phyloP scores from a whole-genome alignment of 192 early-diverging fungal species.

The Entomortierella chlamydospora region DNA sequence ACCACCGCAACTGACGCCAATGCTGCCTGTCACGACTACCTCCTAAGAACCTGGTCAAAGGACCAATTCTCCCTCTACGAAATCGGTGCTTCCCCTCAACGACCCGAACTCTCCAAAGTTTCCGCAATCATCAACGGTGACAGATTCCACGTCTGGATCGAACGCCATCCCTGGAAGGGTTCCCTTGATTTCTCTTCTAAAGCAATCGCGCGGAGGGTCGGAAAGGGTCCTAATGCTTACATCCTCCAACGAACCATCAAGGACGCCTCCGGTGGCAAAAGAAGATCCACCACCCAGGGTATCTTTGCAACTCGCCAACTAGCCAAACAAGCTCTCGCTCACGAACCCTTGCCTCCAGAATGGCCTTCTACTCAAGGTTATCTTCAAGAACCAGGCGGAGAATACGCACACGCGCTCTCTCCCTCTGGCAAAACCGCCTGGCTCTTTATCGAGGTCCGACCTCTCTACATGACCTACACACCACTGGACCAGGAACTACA shows the following conservation, averaged over 20 bases:
- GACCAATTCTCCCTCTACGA: conserved; percentile 46
- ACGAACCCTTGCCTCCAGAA: conserved; percentile 35
- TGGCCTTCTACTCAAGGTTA: conserved; percentile 49
- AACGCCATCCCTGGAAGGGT: conserved; percentile 45
- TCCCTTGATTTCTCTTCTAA: conserved; percentile 48
- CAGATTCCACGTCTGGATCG: conserved; percentile 51
- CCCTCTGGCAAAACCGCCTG: conserved; percentile 52
- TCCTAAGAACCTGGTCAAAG: conserved; percentile 43
- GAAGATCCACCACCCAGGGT: conserved; percentile 43
- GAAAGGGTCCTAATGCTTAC: conserved; percentile 48
- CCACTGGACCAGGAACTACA: conserved; percentile 40
- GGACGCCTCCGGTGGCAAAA: conserved; percentile 50
- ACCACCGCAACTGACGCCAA: conserved; percentile 44
- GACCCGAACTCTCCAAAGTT: conserved; percentile 39
- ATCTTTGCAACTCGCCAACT: conserved; percentile 39
- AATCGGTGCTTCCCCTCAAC: conserved; percentile 41
- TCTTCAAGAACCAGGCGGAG: conserved; percentile 36
- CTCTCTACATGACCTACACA: conserved; percentile 42
- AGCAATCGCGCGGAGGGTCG: conserved; percentile 35
- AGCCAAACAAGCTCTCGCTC: conserved; percentile 42
- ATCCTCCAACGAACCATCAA: conserved; percentile 53
- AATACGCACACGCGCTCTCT: conserved; percentile 47
- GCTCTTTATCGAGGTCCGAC: conserved; percentile 47
- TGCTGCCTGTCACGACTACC: conserved; percentile 43
- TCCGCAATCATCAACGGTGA: conserved; percentile 38